A percentile compares a stretch with the other conserved stretches of the same genome.
Evolutionary conservation across 495 filamentous ascomycete genomes (phyloP).

Genomic region (Hypoxylon lienhwacheense): DNA sequence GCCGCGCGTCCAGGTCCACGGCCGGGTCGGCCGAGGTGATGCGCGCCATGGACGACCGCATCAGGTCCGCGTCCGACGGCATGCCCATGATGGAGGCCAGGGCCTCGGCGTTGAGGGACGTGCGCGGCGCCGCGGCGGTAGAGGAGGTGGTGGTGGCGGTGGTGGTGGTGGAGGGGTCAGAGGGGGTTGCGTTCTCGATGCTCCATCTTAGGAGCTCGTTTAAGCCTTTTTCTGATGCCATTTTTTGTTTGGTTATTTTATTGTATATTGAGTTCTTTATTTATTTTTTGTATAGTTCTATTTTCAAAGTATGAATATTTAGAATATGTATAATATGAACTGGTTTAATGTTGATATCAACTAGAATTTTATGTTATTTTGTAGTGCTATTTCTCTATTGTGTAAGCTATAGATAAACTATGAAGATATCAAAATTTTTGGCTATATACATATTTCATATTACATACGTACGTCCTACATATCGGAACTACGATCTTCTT

Average conservation of each 20-base stretch:
- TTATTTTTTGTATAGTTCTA: background rate
- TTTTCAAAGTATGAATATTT: too few species aligned
- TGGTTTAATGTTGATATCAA: too few species aligned
- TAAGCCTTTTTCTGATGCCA: slow-evolving; percentile 48
- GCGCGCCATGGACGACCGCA: slow-evolving; percentile 78
- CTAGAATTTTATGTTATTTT: background rate
- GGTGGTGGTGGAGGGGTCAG: slow-evolving; percentile 44
- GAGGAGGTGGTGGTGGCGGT: slow-evolving; percentile 48
- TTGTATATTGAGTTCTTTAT: slow-evolving; percentile 1
- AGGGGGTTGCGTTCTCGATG: slow-evolving; percentile 71
- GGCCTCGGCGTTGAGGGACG: slow-evolving; percentile 61
- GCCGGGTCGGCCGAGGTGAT: slow-evolving; percentile 63
- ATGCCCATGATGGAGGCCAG: slow-evolving; percentile 73
- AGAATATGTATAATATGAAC: background rate
- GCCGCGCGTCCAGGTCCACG: slow-evolving; percentile 70
- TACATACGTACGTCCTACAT: too few species aligned
- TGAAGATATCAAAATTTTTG: slow-evolving; percentile 14
- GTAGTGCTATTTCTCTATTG: background rate
- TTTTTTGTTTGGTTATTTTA: slow-evolving; percentile 27
- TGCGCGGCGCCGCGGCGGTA: slow-evolving; percentile 39
- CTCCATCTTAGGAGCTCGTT: slow-evolving; percentile 89
- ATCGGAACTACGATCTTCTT: slow-evolving; percentile 22
- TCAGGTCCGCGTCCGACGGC: slow-evolving; percentile 85
- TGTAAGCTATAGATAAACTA: too few species aligned
- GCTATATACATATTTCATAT: background rate